A percentile compares a stretch with the other conserved stretches of the same genome.
These are phyloP conservation scores for Sphagnum contortum DNA, from an alignment of 225 moss, liverwort and hornwort genomes.

Conservation along the genomic window DNA sequence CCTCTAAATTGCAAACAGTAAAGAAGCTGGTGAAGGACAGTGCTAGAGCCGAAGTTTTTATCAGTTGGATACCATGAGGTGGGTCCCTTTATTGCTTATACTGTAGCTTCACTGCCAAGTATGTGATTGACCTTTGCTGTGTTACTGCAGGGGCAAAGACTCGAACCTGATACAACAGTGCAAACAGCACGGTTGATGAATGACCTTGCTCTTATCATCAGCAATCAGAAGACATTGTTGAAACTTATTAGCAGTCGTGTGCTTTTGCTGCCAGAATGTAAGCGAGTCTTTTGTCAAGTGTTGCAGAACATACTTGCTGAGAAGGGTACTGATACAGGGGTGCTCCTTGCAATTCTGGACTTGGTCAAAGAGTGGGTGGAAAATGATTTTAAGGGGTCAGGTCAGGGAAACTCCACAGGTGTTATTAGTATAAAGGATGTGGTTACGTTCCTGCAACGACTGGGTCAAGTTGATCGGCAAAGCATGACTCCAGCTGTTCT, in stretches of 20 bases:
- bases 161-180: conserved; percentile 61
- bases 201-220: conserved; percentile 50
- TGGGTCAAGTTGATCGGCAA: conserved; percentile 89
- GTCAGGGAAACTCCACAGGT: conserved; percentile 57
- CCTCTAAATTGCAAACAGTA: too few species aligned
- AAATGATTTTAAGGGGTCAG: conserved; percentile 92
- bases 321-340: conserved; percentile 90
- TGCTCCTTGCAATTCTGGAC: conserved; percentile 80
- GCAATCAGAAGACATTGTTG: conserved; percentile 66
- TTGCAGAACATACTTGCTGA: conserved; percentile 71
- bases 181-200: conserved; percentile 53
- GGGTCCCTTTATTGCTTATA: too few species aligned
- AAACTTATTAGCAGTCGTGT: conserved; percentile 84
- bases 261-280: conserved; percentile 65
- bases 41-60: too few species aligned
- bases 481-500: conserved; percentile 55
- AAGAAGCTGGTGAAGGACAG: too few species aligned
- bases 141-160: conserved; percentile 52
- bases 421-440: conserved; percentile 85
- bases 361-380: conserved; percentile 94
- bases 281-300: conserved; percentile 63
- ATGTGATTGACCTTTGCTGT: too few species aligned
- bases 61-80: too few species aligned
- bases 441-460: conserved; percentile 82
- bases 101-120: too few species aligned